These are phyloP conservation scores for Suhomyces bokatorum DNA, from an alignment of 1,139 yeast genomes.

Conservation along the genomic window DNA sequence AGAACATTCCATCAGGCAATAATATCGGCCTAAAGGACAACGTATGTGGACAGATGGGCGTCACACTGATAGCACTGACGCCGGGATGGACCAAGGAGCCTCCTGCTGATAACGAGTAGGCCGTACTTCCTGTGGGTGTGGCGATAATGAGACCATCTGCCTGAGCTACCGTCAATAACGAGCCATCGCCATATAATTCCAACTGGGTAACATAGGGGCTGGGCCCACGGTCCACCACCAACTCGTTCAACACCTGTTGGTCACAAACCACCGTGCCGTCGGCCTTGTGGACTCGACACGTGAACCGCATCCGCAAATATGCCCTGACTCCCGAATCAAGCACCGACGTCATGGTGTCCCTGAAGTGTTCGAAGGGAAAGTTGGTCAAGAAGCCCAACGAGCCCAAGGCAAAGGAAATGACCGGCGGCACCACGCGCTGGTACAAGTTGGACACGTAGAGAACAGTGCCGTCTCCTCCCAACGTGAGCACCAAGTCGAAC, in stretches of 20 bases:
- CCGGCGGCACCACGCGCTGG: constrained; percentile 84
- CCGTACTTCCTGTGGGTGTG: constrained; percentile 92
- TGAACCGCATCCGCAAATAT: constrained; percentile 77
- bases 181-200: constrained; percentile 80
- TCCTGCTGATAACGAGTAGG: constrained; percentile 87
- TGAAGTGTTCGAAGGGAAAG: constrained; percentile 70
- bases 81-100: constrained; percentile 90
- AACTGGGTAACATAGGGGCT: constrained; percentile 83
- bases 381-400: constrained; percentile 81
- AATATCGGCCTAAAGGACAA: constrained; percentile 84
- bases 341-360: constrained; percentile 54
- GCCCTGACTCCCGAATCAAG: constrained; percentile 73
- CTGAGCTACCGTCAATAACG: constrained; percentile 78
- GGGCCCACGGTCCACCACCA: constrained; percentile 86
- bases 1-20: constrained; percentile 80
- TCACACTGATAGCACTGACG: constrained; percentile 83
- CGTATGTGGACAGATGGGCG: constrained; percentile 93
- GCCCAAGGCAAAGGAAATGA: constrained; percentile 78
- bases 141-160: constrained; percentile 89
- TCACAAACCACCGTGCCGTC: constrained; percentile 64
- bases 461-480: constrained; percentile 93
- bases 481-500: constrained; percentile 74
- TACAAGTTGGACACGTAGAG: constrained; percentile 75
- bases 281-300: constrained; percentile 61
- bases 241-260: constrained; percentile 80